Conservation (phyloP, 768 basidiomycete species). For the Leccinum fibrillosum region DNA sequence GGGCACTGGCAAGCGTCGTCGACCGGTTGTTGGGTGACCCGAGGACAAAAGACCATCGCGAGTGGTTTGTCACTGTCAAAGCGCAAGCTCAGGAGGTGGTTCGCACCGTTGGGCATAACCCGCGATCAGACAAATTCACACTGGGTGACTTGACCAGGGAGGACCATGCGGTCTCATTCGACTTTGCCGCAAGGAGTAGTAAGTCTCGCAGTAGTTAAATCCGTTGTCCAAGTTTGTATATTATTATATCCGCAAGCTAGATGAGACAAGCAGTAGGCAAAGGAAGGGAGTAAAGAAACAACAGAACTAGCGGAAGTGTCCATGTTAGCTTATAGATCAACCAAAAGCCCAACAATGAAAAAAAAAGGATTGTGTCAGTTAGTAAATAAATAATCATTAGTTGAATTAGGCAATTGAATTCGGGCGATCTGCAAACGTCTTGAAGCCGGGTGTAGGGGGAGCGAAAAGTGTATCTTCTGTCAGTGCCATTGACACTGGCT, state of each 20-base stretch:
- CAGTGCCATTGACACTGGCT: slow-evolving; percentile 62
- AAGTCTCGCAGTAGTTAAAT: slow-evolving; percentile 25
- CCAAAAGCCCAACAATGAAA: slow-evolving; percentile 2
- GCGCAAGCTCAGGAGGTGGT: slow-evolving; percentile 17
- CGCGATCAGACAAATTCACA: slow-evolving; percentile 17
- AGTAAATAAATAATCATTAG: background rate
- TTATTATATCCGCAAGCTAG: slow-evolving; percentile 8
- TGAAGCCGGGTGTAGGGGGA: slow-evolving; percentile 61
- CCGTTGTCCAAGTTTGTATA: background rate
- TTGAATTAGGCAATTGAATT: slow-evolving; percentile 37
- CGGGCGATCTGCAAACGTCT: slow-evolving; percentile 40
- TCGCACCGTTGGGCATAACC: slow-evolving; percentile 10
- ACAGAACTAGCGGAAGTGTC: slow-evolving; percentile 8
- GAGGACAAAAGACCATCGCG: slow-evolving; percentile 13
- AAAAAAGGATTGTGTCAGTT: background rate
- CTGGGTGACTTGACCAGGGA: slow-evolving; percentile 28
- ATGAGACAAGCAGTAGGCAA: slow-evolving; percentile 2
- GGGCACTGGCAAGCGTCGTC: slow-evolving; percentile 41
- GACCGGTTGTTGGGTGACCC: slow-evolving; percentile 30
- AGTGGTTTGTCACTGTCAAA: slow-evolving; percentile 19
- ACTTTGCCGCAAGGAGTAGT: slow-evolving; percentile 27
- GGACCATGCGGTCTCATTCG: slow-evolving; percentile 29
- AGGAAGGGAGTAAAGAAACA: background rate
- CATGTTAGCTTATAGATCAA: background rate
- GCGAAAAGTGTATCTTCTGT: slow-evolving; percentile 45